A percentile compares a stretch with the other conserved stretches of the same genome.
Conservation (phyloP, 2,329 filamentous ascomycete genomes). For the Penicillium freii region DNA sequence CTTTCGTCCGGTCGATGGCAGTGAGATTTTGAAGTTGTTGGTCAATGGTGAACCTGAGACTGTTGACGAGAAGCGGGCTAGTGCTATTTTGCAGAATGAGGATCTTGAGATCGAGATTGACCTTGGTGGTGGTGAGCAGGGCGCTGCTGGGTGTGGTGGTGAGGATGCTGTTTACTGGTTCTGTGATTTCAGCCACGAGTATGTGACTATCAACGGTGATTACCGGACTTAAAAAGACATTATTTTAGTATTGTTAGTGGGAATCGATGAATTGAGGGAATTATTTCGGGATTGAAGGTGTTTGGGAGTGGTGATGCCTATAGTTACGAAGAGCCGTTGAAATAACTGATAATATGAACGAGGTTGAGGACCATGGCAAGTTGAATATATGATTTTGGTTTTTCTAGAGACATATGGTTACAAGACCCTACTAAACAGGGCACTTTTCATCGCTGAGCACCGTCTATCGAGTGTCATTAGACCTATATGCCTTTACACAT, state of each 20-base stretch:
- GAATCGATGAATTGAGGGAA: neutral
- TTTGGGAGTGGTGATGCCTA: neutral
- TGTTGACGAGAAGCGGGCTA: slow-evolving; percentile 61
- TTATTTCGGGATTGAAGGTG: neutral
- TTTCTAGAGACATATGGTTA: slow-evolving; percentile 38
- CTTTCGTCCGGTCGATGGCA: slow-evolving; percentile 60
- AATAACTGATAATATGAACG: neutral
- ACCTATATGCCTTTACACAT: slow-evolving; percentile 10
- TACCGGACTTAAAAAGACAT: slow-evolving; percentile 54
- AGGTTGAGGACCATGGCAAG: slow-evolving; percentile 12
- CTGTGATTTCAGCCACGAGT: slow-evolving; percentile 68
- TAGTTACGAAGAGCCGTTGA: neutral
- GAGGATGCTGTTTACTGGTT: slow-evolving; percentile 63
- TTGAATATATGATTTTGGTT: slow-evolving; percentile 25
- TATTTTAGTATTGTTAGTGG: neutral
- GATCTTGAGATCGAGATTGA: slow-evolving; percentile 62
- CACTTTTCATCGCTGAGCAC: slow-evolving; percentile 29
- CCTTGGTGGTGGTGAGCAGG: slow-evolving; percentile 52
- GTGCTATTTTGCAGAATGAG: slow-evolving; percentile 59
- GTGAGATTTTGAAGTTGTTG: slow-evolving; percentile 56
- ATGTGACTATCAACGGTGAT: slow-evolving; percentile 68
- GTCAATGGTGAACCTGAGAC: slow-evolving; percentile 61
- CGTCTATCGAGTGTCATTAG: slow-evolving; percentile 1
- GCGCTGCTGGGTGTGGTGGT: slow-evolving; percentile 40
- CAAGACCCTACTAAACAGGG: slow-evolving; percentile 28